Conservation (phyloP, 2,329 filamentous ascomycete genomes). For the Fusarium sp. region DNA sequence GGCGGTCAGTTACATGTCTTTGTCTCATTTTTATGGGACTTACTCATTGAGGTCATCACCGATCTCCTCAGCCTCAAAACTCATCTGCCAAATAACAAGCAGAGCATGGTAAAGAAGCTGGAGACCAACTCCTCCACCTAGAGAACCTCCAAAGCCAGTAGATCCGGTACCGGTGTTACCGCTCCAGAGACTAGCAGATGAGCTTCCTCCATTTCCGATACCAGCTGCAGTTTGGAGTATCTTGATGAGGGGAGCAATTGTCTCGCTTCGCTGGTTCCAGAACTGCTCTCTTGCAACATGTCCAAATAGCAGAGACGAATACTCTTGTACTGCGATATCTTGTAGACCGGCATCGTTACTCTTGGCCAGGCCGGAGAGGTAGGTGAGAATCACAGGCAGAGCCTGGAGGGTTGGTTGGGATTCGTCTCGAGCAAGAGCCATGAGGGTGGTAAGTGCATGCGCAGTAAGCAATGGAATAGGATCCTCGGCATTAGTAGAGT, state of each 20-base stretch:
- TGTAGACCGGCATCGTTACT: constrained; percentile 90
- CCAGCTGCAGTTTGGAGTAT: constrained; percentile 84
- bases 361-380: constrained; percentile 86
- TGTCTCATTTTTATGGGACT: constrained; percentile 48
- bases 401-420: constrained; percentile 77
- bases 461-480: constrained; percentile 91
- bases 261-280: constrained; percentile 91
- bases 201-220: constrained; percentile 74
- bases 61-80: constrained; percentile 85
- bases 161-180: constrained; percentile 65
- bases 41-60: constrained; percentile 87
- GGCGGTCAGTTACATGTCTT: no score
- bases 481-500: constrained; percentile 79
- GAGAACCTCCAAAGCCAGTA: constrained; percentile 70
- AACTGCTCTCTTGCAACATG: constrained; percentile 82
- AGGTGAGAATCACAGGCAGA: constrained; percentile 85
- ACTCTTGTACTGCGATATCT: constrained; percentile 94
- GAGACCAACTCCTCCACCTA: constrained; percentile 87
- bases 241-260: constrained; percentile 82
- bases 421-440: constrained; percentile 75
- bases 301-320: constrained; percentile 85
- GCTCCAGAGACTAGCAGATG: constrained; percentile 72
- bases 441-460: constrained; percentile 83
- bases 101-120: constrained; percentile 96
- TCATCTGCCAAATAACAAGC: constrained; percentile 94